Base-by-base conservation (phyloP, 2,329 filamentous ascomycete genomes). In the Achaetomium macrosporum region DNA sequence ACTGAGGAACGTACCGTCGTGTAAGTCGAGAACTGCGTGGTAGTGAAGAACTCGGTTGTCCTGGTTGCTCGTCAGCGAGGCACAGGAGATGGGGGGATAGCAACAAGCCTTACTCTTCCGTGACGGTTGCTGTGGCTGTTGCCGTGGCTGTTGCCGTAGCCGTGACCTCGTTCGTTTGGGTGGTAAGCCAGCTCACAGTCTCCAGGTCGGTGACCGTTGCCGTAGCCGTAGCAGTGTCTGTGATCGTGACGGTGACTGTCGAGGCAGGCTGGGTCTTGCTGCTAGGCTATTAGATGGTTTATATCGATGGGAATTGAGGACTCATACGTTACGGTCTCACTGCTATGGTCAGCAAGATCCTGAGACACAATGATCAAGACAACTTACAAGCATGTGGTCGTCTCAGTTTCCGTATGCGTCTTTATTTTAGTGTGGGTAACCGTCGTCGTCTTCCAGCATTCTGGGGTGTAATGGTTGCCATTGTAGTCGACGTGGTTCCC, bases 361-460 rank as follows among this genome's bases (percentile, higher is more conserved):
- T 15, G 36, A 5, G n/a, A 2, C 25, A 35, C 39, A 25, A 13
- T 5, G n/a, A 0, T 25, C n/a, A 17, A 20, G 7, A 5, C n/a
- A 42, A 51, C 50, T 48, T 33, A 48, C 42, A 44, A 30, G n/a
- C 29, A n/a, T 11, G 47, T 53, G 30, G 20, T 30, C 35, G 43
- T 53, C 37, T 53, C 44, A 5, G 39, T 47, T 4, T n/a, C n/a
- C n/a, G n/a, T n/a, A n/a, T n/a, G n/a, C n/a, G n/a, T n/a, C 25
- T 59, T 59, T 42, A 58, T 63, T 25, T 58, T 40, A n/a, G 57
- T 61, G 31, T 51, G 25, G 29, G 46, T 56, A n/a, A 49, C 35
- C 19, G 36, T 46, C 36, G 50, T 47, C 11, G 12, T 3, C 17
- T 49, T 42, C 36, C 20, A 47, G 15, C 29, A 39, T 25, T 42